Conservation (phyloP, 2,329 filamentous ascomycete genomes). For the Macrophomina phaseolina region DNA sequence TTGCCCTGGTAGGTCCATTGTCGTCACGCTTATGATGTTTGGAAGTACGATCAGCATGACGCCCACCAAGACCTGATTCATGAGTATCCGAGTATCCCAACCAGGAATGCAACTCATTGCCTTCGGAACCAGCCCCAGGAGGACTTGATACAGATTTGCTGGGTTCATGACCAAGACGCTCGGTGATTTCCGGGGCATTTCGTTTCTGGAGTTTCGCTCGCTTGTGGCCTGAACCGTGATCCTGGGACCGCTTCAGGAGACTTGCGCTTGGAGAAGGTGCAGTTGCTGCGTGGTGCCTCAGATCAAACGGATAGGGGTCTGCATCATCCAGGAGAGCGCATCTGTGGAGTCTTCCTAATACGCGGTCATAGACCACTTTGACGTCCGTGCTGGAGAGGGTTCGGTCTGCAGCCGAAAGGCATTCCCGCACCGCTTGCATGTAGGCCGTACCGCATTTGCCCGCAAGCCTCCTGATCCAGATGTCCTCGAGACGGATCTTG, state of each 20-base stretch:
- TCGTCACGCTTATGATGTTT: constrained; percentile 28
- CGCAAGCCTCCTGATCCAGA: constrained; percentile 68
- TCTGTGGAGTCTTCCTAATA: constrained; percentile 49
- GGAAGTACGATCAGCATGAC: no score
- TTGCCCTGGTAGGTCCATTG: constrained; percentile 26
- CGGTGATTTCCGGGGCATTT: not conserved
- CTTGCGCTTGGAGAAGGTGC: not conserved
- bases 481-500: constrained; percentile 66
- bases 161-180: not conserved
- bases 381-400: constrained; percentile 37
- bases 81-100: not conserved
- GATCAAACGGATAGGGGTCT: constrained; percentile 17
- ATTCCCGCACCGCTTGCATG: constrained; percentile 74
- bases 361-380: constrained; percentile 48
- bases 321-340: constrained; percentile 44
- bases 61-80: not conserved
- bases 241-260: constrained; percentile 12
- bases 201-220: constrained; percentile 16
- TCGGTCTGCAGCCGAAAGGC: constrained; percentile 70
- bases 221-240: constrained; percentile 2
- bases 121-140: not conserved
- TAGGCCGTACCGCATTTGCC: constrained; percentile 76
- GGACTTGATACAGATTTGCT: not conserved
- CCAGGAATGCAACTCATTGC: not conserved
- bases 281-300: not conserved